Evolutionary conservation across 2,329 filamentous ascomycete species (phyloP).

Genomic region (Hypoxylon sp.): DNA sequence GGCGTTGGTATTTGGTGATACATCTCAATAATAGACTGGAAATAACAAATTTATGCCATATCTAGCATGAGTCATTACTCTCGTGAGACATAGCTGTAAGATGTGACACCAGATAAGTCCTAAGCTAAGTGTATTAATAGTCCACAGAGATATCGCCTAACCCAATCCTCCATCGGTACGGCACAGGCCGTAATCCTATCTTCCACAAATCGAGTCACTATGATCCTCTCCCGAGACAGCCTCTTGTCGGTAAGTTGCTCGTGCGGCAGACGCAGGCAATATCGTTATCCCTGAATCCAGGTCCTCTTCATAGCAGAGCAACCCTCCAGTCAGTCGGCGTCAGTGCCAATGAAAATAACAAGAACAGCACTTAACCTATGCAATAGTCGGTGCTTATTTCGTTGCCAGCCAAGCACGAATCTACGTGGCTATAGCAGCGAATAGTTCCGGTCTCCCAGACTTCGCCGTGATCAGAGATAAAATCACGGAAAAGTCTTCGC

Average conservation of each 20-base stretch:
- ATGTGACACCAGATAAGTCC: too few species aligned
- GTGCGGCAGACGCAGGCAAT: too few species aligned
- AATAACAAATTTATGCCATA: background rate
- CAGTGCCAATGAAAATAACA: background rate
- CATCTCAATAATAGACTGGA: background rate
- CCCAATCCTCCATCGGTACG: background rate
- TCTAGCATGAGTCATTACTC: background rate
- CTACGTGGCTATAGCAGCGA: slow-evolving; percentile 1
- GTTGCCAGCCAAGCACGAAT: background rate
- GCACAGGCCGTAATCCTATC: too few species aligned
- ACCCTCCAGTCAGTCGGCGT: background rate
- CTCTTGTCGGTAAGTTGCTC: background rate
- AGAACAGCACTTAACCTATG: slow-evolving; percentile 2
- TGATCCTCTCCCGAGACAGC: background rate
- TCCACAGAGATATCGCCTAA: background rate
- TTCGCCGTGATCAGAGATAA: slow-evolving; percentile 5
- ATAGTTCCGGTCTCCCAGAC: background rate
- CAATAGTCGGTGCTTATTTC: background rate
- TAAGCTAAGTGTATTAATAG: background rate
- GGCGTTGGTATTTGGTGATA: background rate
- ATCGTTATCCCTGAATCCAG: too few species aligned
- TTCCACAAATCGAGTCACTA: background rate
- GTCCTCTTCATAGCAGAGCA: too few species aligned
- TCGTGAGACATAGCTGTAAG: background rate
- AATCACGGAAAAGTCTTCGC: background rate